Evolutionary conservation across 148 eudicot species (phyloP).

Genomic region (Cornus controversa): DNA sequence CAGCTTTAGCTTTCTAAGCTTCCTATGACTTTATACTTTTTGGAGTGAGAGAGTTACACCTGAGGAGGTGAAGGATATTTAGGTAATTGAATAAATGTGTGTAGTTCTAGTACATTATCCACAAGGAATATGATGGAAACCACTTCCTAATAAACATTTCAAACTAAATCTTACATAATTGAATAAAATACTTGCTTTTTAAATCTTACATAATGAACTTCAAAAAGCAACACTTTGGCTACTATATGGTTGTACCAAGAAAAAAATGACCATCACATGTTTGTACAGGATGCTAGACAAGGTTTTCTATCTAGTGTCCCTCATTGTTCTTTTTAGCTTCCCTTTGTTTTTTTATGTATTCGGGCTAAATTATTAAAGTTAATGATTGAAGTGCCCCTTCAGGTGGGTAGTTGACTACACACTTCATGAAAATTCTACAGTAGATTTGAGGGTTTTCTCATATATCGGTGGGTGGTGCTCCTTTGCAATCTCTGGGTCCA

Average conservation of each 20-base stretch:
- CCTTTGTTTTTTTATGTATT: neutral
- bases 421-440: neutral
- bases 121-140: neutral
- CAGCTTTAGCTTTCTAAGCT: neutral
- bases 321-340: neutral
- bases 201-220: too few species aligned
- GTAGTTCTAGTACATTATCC: neutral
- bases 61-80: neutral
- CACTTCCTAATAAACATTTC: neutral
- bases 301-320: neutral
- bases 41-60: neutral
- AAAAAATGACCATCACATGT: neutral
- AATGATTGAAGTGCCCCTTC: neutral
- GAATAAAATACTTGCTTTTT: neutral
- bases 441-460: neutral
- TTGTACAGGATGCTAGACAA: neutral
- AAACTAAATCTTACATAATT: neutral
- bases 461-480: neutral
- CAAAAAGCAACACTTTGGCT: too few species aligned
- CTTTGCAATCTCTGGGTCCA: neutral
- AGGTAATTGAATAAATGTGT: neutral
- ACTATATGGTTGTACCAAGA: too few species aligned
- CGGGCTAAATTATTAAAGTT: neutral
- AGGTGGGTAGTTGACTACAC: neutral
- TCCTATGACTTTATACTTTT: neutral